Evolutionary conservation across 805 yeast genomes (phyloP), one percentile per base, ranked within the genome.

Genomic region (Myxozyma nipponensis): DNA sequence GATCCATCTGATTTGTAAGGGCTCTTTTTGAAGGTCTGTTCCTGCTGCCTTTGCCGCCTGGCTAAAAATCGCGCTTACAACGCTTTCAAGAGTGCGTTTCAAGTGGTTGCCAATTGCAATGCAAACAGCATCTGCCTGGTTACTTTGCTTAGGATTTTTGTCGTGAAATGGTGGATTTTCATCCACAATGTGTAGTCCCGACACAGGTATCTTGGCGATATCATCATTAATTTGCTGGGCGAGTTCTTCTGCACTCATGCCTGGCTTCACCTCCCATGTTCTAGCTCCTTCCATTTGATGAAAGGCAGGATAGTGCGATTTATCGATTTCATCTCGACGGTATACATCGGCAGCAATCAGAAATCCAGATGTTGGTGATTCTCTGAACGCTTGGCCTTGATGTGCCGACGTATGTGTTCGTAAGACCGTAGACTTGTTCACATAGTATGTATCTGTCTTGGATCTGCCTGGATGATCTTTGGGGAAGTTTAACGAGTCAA

Each of bases 261-360:
- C 67, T 2, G 73, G 76, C 10, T 68, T 65, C 47, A 83, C 72
- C 5, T 78, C 71, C 98, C 98, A 93, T 1, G 83, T 67, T 52
- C 93, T 73, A 2, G 96, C 97, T 42, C 98, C 98, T 69, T 93
- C 98, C 88, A 93, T 81, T 68, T 93, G 98, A 63, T 93, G 97
- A 70, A 93, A 93, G 0, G 86, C 97, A 1, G 98, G 98, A 65
- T 93, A 93, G 67, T 93, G 98, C 0, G 98, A 89, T 58, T 86
- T 76, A 68, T 93, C 98, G 49, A 93, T 87, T 62, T 91, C 96
- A 69, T 93, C 98, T 62, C 95, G 77, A 63, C 98, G 77, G 65
- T 90, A 93, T 7, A 93, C 98, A 67, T 93, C 98, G 1, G 98
- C 98, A 10, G 95, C 78, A 42, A 93, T 90, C 57, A 93, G 76